Evolutionary conservation across 108 stramenopile species (phyloP).

Genomic region (Chaetoceros muelleri): DNA sequence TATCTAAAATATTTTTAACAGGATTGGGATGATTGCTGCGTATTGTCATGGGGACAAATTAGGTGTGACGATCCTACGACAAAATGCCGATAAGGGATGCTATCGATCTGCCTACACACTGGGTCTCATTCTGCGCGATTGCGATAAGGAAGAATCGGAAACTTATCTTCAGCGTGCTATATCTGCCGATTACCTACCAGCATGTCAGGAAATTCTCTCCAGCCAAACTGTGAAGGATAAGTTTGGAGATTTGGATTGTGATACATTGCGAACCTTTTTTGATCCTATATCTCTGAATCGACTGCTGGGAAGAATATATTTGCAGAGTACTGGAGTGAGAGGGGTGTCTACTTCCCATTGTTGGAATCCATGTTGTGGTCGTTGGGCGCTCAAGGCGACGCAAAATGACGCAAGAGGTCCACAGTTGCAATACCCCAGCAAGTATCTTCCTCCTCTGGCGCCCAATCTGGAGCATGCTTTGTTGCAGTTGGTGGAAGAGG

Average conservation of each 20-base stretch:
- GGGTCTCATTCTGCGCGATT: conserved; percentile 69
- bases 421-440: background rate
- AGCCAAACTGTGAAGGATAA: conserved; percentile 52
- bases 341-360: conserved; percentile 71
- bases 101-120: conserved; percentile 57
- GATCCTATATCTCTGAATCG: conserved; percentile 64
- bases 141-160: conserved; percentile 38
- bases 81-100: conserved; percentile 42
- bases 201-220: conserved; percentile 58
- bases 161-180: conserved; percentile 47
- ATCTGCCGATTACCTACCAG: conserved; percentile 40
- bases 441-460: background rate
- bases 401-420: conserved; percentile 1
- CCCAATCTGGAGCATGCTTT: background rate
- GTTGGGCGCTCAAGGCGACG: conserved; percentile 73
- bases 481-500: background rate
- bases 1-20: conserved; percentile 9
- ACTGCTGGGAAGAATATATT: conserved; percentile 51
- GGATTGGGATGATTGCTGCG: conserved; percentile 68
- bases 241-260: conserved; percentile 66
- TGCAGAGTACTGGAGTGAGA: conserved; percentile 38
- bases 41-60: conserved; percentile 68
- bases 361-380: conserved; percentile 82
- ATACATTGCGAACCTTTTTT: conserved; percentile 39
- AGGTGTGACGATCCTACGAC: conserved; percentile 51